Percentiles rank a stretch among this genome's conserved stretches.
phyloP scores from a whole-genome alignment of 225 moss, liverwort and hornwort genomes.

The Asterella californica region DNA sequence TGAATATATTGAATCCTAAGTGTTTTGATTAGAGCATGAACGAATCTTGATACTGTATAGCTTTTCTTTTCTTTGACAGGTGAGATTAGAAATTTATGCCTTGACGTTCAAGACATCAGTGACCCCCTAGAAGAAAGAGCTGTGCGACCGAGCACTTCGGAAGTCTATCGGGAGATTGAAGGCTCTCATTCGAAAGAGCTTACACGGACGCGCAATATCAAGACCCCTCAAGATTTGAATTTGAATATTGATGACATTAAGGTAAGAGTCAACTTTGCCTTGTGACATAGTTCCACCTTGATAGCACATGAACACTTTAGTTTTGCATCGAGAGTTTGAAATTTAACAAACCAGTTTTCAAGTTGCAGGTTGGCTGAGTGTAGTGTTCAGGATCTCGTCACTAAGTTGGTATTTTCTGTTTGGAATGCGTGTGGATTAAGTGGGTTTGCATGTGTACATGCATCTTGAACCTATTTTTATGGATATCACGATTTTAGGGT shows the following conservation, averaged over 20 bases:
- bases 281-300: neutral
- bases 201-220: constrained; percentile 21
- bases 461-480: neutral
- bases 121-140: constrained; percentile 37
- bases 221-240: constrained; percentile 37
- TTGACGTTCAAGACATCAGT: constrained; percentile 41
- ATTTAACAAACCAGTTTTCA: neutral
- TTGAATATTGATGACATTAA: constrained; percentile 39
- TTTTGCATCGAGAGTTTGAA: no score
- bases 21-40: neutral
- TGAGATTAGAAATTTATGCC: constrained; percentile 30
- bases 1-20: no score
- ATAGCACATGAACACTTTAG: neutral
- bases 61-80: constrained; percentile 17
- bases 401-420: neutral
- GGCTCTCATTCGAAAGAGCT: constrained; percentile 32
- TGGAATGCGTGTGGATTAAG: neutral
- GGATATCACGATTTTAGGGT: constrained; percentile 28
- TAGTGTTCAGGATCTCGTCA: neutral
- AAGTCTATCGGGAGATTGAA: constrained; percentile 40
- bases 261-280: constrained; percentile 5
- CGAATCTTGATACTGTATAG: neutral
- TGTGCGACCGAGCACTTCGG: constrained; percentile 30
- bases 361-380: neutral
- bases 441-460: neutral